Percentiles rank a stretch among this genome's conserved stretches.
phyloP scores from a whole-genome alignment of 768 basidiomycete species.

The Leccinum fibrillosum region DNA sequence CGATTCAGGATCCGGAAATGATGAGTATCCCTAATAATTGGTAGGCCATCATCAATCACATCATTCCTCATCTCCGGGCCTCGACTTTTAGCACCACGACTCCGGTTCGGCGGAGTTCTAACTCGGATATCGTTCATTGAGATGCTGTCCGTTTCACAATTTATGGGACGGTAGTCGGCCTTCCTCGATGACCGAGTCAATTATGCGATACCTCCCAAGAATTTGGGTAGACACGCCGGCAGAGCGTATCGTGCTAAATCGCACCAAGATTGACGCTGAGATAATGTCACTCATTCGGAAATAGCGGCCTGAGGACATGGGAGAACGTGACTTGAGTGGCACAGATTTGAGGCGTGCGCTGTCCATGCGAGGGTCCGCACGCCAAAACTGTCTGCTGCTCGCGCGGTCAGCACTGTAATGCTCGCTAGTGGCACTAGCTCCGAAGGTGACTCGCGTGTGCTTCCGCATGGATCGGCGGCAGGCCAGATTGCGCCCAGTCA shows the following conservation, averaged over 20 bases:
- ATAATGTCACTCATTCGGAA: slow-evolving; percentile 3
- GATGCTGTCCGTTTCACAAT: slow-evolving; percentile 2
- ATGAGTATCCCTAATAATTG: neutral
- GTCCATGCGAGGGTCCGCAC: slow-evolving; percentile 9
- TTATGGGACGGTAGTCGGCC: slow-evolving; percentile 1
- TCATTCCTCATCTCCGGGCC: neutral
- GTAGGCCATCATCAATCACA: neutral
- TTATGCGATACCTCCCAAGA: neutral
- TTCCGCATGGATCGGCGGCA: neutral
- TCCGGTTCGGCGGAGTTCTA: slow-evolving; percentile 1
- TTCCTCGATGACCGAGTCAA: slow-evolving; percentile 1
- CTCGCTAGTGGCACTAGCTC: neutral
- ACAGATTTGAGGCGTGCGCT: neutral
- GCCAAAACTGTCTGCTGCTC: neutral
- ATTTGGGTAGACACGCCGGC: neutral
- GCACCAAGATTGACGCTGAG: slow-evolving; percentile 17
- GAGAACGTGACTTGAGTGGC: neutral
- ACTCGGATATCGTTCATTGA: neutral
- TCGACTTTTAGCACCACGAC: neutral
- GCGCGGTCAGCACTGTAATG: neutral
- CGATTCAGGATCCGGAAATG: neutral
- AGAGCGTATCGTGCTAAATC: neutral
- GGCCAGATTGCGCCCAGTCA: neutral
- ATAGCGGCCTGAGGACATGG: neutral
- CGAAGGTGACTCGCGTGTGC: neutral